phyloP scores from a whole-genome alignment of 1,284 basidiomycete genomes.

The Coriolopsis trogii region DNA sequence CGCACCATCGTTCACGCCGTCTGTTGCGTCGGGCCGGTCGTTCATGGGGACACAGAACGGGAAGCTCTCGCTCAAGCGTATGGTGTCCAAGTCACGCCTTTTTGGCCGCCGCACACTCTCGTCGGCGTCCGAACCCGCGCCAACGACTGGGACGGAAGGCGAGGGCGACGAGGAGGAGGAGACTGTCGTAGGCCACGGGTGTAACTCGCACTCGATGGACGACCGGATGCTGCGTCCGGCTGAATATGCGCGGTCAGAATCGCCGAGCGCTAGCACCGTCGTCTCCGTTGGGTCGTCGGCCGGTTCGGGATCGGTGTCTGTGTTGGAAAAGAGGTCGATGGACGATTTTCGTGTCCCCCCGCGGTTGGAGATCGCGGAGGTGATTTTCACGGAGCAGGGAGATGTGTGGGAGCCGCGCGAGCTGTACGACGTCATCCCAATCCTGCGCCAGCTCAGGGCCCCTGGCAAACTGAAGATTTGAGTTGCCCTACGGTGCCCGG shows the following conservation, averaged over 20 bases:
- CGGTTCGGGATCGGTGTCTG: too few relatives aligned
- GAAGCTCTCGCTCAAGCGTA: constrained; percentile 15
- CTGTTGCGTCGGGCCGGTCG: constrained; percentile 10
- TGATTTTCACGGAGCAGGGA: constrained; percentile 22
- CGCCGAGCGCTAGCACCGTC: constrained; percentile 9
- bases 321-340: too few relatives aligned
- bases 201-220: constrained; percentile 8
- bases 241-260: constrained; percentile 9
- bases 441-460: constrained; percentile 28
- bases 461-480: constrained; percentile 17
- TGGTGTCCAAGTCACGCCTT: constrained; percentile 18
- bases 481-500: not conserved
- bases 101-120: constrained; percentile 23
- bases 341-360: not conserved
- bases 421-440: constrained; percentile 30
- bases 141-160: too few relatives aligned
- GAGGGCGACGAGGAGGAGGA: constrained; percentile 11
- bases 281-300: not conserved
- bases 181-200: constrained; percentile 12
- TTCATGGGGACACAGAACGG: constrained; percentile 1
- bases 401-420: constrained; percentile 31
- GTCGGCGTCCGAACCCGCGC: constrained; percentile 12
- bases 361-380: constrained; percentile 24
- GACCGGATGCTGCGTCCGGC: constrained; percentile 6
- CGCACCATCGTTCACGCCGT: constrained; percentile 16